A percentile compares a stretch with the other conserved stretches of the same genome.
Conservation (phyloP, 371 early-diverging fungal species). For the Rhizopus sp. region DNA sequence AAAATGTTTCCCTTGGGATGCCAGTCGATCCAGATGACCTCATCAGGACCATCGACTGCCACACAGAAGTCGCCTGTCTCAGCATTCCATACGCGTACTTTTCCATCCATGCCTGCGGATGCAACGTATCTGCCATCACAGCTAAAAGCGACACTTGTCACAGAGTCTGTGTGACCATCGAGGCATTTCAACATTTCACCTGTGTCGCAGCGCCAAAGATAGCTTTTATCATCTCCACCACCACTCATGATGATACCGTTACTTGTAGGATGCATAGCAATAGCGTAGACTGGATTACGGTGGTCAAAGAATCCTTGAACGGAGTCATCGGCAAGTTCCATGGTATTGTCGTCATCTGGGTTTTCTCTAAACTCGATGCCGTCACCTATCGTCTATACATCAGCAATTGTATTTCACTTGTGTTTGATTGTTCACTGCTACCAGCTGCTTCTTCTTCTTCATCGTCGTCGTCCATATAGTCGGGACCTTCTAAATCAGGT, state of each 20-base stretch:
- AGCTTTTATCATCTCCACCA: slow-evolving; percentile 93
- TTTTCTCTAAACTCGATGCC: slow-evolving; percentile 40
- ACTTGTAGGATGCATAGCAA: slow-evolving; percentile 82
- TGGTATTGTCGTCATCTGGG: slow-evolving; percentile 58
- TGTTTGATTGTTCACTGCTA: no score
- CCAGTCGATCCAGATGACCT: slow-evolving; percentile 87
- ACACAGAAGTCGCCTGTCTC: slow-evolving; percentile 62
- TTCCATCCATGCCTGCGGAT: slow-evolving; percentile 96
- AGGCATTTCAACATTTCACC: slow-evolving; percentile 74
- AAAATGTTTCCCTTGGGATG: slow-evolving; percentile 93
- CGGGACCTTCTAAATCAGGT: slow-evolving; percentile 46
- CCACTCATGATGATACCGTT: slow-evolving; percentile 73
- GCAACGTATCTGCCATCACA: slow-evolving; percentile 85
- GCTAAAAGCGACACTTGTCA: slow-evolving; percentile 84
- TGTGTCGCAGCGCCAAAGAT: slow-evolving; percentile 85
- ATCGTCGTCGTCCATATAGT: slow-evolving; percentile 45
- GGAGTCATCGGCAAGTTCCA: slow-evolving; percentile 84
- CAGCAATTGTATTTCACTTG: background rate
- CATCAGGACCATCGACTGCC: slow-evolving; percentile 89
- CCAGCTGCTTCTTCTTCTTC: slow-evolving; percentile 28
- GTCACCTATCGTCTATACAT: slow-evolving; percentile 7
- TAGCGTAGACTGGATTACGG: slow-evolving; percentile 86
- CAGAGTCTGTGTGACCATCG: slow-evolving; percentile 85
- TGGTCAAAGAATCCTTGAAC: slow-evolving; percentile 93
- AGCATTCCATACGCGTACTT: slow-evolving; percentile 81